Percentiles rank a stretch among this genome's conserved stretches.
Evolutionary conservation across 495 filamentous ascomycete species (phyloP).

Genomic region (Neurospora sp.): DNA sequence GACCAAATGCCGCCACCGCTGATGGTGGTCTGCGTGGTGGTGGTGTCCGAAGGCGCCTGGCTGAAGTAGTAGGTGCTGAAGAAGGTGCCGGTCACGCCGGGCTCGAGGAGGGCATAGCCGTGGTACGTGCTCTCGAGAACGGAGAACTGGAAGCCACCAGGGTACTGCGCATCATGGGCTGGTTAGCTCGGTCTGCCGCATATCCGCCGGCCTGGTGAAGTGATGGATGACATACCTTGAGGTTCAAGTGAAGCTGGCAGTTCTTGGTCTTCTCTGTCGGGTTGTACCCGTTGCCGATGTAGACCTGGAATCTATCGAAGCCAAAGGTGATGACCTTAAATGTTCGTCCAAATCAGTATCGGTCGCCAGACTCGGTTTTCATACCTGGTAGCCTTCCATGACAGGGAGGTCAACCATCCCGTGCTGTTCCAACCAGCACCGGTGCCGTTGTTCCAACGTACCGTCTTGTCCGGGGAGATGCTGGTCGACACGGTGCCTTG

Average conservation of each 20-base stretch:
- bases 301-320: constrained; percentile 48
- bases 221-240: constrained; percentile 20
- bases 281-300: constrained; percentile 39
- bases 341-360: background rate
- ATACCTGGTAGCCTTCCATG: background rate
- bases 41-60: constrained; percentile 36
- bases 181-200: background rate
- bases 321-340: constrained; percentile 46
- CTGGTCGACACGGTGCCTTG: constrained; percentile 39
- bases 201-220: background rate
- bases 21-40: constrained; percentile 42
- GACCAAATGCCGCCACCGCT: constrained; percentile 35
- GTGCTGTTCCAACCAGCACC: background rate
- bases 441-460: constrained; percentile 15
- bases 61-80: constrained; percentile 50
- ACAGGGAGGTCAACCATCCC: background rate
- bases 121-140: constrained; percentile 46
- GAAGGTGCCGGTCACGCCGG: constrained; percentile 44
- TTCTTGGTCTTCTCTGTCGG: constrained; percentile 40
- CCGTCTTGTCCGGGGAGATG: constrained; percentile 42
- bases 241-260: constrained; percentile 49
- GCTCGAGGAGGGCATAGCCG: constrained; percentile 45
- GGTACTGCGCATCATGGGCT: constrained; percentile 26
- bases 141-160: constrained; percentile 49
- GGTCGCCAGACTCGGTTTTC: background rate